Evolutionary conservation across 139 green algal species (phyloP).

Genomic region (Micromonas commoda): DNA sequence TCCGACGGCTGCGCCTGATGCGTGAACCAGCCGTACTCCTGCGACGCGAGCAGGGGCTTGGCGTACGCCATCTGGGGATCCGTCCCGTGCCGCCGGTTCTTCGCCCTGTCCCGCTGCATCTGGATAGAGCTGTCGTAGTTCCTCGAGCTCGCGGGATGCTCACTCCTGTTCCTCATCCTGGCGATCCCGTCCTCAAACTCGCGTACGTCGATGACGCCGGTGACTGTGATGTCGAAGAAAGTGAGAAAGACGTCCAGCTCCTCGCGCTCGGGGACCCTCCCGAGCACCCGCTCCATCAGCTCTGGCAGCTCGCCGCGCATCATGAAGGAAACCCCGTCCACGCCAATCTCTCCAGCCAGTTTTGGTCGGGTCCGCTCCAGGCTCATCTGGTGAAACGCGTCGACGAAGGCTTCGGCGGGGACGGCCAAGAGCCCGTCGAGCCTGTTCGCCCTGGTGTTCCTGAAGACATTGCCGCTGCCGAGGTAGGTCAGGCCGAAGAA

Average conservation of each 20-base stretch:
- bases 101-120: neutral
- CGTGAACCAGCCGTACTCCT: neutral
- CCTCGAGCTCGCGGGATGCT: neutral
- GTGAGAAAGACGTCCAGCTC: neutral
- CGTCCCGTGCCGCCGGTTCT: neutral
- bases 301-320: neutral
- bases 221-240: neutral
- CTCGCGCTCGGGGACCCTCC: neutral
- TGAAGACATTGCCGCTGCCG: neutral
- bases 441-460: neutral
- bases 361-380: neutral
- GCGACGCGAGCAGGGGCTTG: neutral
- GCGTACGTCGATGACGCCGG: neutral
- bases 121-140: neutral
- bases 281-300: neutral
- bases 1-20: neutral
- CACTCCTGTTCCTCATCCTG: neutral
- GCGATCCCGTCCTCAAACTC: neutral
- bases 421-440: neutral
- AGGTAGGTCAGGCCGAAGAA: neutral
- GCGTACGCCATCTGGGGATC: neutral
- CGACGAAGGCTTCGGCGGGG: neutral
- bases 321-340: neutral
- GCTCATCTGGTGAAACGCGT: neutral
- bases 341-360: neutral